phyloP scores from a whole-genome alignment of 805 yeast species.

The Metschnikowia dekortorum region DNA sequence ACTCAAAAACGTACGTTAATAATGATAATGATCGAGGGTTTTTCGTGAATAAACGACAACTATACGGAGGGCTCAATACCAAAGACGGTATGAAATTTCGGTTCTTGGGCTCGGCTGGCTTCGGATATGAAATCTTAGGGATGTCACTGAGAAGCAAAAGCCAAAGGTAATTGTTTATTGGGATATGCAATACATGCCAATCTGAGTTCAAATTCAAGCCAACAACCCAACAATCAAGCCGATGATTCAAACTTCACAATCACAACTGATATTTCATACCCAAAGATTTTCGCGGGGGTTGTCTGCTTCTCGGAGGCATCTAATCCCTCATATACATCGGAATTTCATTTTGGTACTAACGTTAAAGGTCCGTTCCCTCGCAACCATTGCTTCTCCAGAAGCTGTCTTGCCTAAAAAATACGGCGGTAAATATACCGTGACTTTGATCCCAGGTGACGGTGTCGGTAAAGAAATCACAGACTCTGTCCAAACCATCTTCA shows the following conservation, averaged over 20 bases:
- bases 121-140: background rate
- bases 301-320: too few species aligned
- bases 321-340: background rate
- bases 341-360: conserved; percentile 22
- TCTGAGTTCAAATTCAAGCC: too few species aligned
- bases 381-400: conserved; percentile 60
- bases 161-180: too few species aligned
- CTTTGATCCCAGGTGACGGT: conserved; percentile 97
- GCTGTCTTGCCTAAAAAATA: conserved; percentile 78
- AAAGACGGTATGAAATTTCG: background rate
- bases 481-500: conserved; percentile 86
- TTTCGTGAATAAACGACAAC: background rate
- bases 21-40: background rate
- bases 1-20: conserved; percentile 17
- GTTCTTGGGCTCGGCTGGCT: background rate
- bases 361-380: conserved; percentile 40
- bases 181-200: too few species aligned
- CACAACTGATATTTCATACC: too few species aligned
- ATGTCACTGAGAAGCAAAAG: background rate
- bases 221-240: too few species aligned
- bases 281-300: too few species aligned
- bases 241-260: background rate
- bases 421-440: conserved; percentile 92
- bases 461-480: conserved; percentile 94
- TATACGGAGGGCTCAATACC: background rate